Conservation (phyloP, 495 filamentous ascomycete species). For the Penicillium canariense region DNA sequence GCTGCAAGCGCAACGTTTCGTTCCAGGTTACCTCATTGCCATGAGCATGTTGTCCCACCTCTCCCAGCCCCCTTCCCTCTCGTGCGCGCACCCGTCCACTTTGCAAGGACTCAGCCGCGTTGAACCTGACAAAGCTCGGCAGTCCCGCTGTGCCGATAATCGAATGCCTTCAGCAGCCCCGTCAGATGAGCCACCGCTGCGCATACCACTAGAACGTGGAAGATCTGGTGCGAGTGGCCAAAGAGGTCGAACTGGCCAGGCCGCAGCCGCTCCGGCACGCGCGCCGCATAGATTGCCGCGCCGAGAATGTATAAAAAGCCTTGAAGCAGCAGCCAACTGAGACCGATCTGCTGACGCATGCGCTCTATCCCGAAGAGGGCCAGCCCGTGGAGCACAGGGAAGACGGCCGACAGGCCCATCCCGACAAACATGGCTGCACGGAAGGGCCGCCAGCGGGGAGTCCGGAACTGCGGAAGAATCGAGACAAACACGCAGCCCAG, state of each 20-base stretch:
- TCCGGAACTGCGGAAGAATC: conserved; percentile 75
- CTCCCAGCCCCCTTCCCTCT: conserved; percentile 6
- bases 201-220: conserved; percentile 62
- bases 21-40: conserved; percentile 27
- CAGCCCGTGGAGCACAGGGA: conserved; percentile 77
- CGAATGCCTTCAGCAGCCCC: conserved; percentile 56
- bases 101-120: conserved; percentile 25
- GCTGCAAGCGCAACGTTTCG: conserved; percentile 16
- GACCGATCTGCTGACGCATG: conserved; percentile 70
- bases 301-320: conserved; percentile 84
- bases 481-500: conserved; percentile 72
- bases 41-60: conserved; percentile 32
- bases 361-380: conserved; percentile 54
- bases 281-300: conserved; percentile 75
- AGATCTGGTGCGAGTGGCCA: conserved; percentile 63
- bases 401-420: conserved; percentile 78
- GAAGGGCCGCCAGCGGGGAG: conserved; percentile 77
- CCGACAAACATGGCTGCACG: conserved; percentile 88
- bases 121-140: conserved; percentile 39
- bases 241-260: conserved; percentile 59
- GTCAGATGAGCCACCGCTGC: conserved; percentile 57
- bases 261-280: conserved; percentile 48
- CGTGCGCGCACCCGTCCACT: background rate
- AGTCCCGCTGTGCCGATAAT: conserved; percentile 50
- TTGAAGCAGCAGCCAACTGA: conserved; percentile 77